These are phyloP conservation scores for Candida jianshihensis DNA, from an alignment of 805 yeast species.

Conservation along the genomic window DNA sequence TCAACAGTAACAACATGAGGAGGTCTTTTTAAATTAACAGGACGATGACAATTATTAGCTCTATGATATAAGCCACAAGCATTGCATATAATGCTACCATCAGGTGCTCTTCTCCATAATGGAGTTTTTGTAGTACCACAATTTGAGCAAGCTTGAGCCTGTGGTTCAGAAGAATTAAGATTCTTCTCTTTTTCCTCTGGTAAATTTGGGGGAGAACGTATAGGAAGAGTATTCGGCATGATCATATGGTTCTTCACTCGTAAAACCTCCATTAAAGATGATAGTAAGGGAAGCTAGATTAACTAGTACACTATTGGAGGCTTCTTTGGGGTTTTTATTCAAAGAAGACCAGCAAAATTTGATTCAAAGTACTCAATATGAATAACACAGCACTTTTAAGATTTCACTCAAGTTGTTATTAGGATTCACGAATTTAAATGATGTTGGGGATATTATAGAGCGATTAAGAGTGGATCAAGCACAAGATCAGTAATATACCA, in stretches of 20 bases:
- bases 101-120: slow-evolving; percentile 85
- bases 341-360: too few relatives aligned
- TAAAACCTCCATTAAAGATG: too few relatives aligned
- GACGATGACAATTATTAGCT: slow-evolving; percentile 87
- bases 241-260: background rate
- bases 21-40: slow-evolving; percentile 66
- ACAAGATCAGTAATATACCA: too few relatives aligned
- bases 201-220: background rate
- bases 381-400: too few relatives aligned
- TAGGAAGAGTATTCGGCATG: background rate
- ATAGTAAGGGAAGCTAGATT: too few relatives aligned
- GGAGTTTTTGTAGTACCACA: slow-evolving; percentile 90
- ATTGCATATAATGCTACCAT: slow-evolving; percentile 86
- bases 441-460: too few relatives aligned
- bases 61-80: slow-evolving; percentile 91
- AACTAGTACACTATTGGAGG: too few relatives aligned
- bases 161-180: slow-evolving; percentile 1
- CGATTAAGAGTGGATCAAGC: too few relatives aligned
- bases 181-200: background rate
- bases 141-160: slow-evolving; percentile 54
- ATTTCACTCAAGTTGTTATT: too few relatives aligned
- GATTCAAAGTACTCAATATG: too few relatives aligned
- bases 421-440: too few relatives aligned
- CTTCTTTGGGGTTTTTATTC: too few relatives aligned
- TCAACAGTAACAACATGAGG: slow-evolving; percentile 85